These are phyloP conservation scores for Epichloe gansuensis DNA, from an alignment of 2,329 filamentous ascomycete genomes.

Conservation along the genomic window DNA sequence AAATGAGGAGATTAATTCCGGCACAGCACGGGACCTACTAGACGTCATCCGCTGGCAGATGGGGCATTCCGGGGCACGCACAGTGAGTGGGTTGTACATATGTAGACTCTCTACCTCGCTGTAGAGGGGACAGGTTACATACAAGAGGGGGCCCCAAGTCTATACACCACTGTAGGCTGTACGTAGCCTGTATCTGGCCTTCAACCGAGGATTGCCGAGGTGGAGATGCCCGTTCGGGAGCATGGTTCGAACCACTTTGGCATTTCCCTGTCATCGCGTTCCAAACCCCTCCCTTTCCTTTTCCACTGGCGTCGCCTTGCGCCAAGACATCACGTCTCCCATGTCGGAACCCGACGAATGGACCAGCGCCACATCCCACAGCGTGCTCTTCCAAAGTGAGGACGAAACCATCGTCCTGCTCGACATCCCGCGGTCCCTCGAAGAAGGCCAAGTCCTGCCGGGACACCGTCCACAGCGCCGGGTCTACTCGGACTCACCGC, in stretches of 20 bases:
- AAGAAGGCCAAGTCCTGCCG: slow-evolving; percentile 45
- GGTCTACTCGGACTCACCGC: slow-evolving; percentile 33
- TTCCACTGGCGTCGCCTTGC: no score
- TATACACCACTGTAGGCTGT: no score
- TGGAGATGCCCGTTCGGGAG: not conserved
- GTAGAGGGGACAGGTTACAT: no score
- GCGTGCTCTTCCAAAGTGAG: slow-evolving; percentile 20
- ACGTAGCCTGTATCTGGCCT: not conserved
- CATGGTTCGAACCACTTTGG: not conserved
- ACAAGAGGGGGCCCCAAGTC: no score
- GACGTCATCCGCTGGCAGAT: slow-evolving; percentile 9
- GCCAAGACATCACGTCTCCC: not conserved
- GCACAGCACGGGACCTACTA: slow-evolving; percentile 1
- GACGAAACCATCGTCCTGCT: slow-evolving; percentile 41
- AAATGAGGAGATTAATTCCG: not conserved
- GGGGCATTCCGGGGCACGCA: not conserved
- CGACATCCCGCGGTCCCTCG: slow-evolving; percentile 58
- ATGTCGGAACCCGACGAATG: not conserved
- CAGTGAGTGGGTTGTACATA: no score
- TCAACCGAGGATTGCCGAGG: slow-evolving; percentile 11
- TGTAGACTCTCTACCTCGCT: not conserved
- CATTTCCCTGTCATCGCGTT: no score
- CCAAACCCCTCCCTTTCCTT: no score
- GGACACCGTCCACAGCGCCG: slow-evolving; percentile 24
- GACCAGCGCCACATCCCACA: slow-evolving; percentile 9